phyloP scores from a whole-genome alignment of 1,284 basidiomycete genomes.

The Tilletia walkeri region DNA sequence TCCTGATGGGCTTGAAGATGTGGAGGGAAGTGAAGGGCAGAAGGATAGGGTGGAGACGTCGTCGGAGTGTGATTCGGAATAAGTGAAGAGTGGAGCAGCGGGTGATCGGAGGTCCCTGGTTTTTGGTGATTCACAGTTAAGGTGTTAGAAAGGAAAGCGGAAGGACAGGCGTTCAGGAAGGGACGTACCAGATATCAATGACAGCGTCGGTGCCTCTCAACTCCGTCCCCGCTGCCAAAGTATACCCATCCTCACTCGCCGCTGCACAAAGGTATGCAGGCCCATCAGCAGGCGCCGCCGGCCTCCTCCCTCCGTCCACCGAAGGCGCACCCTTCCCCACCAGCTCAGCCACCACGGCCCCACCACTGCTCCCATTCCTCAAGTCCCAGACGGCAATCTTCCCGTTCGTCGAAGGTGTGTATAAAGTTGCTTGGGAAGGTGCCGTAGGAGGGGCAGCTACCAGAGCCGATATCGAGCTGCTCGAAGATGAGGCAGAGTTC shows the following conservation, averaged over 20 bases:
- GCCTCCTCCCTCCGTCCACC: not conserved
- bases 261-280: conserved; percentile 17
- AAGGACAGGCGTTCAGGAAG: not conserved
- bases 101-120: conserved; percentile 36
- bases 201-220: conserved; percentile 42
- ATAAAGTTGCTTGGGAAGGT: not conserved
- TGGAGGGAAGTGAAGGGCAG: conserved; percentile 25
- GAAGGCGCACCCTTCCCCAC: not conserved
- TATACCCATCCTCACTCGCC: conserved; percentile 5
- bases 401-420: conserved; percentile 7
- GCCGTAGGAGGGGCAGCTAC: not conserved
- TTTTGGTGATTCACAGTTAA: not conserved
- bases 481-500: not conserved
- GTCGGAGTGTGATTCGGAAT: conserved; percentile 52
- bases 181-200: conserved; percentile 42
- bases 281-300: conserved; percentile 4
- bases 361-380: not conserved
- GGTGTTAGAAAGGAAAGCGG: not conserved
- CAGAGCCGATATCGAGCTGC: not conserved
- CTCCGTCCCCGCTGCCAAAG: conserved; percentile 47
- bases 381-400: conserved; percentile 14
- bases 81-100: conserved; percentile 34
- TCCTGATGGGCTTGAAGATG: not conserved
- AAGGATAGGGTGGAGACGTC: conserved; percentile 48
- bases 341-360: not conserved